Evolutionary conservation across 768 basidiomycete genomes (phyloP), one percentile per base, ranked within the genome.

Genomic region (Tephrocybe sp.): DNA sequence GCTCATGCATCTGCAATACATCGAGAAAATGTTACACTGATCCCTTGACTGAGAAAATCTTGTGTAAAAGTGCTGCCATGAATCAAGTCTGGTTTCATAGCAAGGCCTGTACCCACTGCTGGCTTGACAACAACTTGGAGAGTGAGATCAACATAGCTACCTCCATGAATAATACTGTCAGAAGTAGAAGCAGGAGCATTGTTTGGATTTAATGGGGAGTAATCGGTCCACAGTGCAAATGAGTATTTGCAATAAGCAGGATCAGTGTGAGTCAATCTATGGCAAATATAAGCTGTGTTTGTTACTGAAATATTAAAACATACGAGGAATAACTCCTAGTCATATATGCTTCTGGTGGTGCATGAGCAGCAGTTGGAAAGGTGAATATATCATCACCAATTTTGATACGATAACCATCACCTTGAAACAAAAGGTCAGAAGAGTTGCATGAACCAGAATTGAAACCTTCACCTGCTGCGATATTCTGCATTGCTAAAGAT

Each of bases 291-390:
- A 35, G 13, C 19, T 18, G 40, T 38, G 19, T n/a, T n/a, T 18
- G 37, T 15, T 45, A 30, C 16, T 21, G 38, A 37, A 32, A 40
- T 22, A 18, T 39, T 26, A 38, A 30, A 18, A 35, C 47, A 11
- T 48, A 48, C 16, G 27, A 36, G 19, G 40, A 27, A 39, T 48
- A 40, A 15, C 37, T 38, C 16, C 37, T 36, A 13, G 47, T 28
- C 19, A 48, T 16, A 32, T 48, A 48, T 12, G 24, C 47, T 15
- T 40, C 47, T 16, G 47, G 47, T 21, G 47, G 47, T 18, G 38
- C 47, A 11, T 38, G 37, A n/a, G n/a, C n/a, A n/a, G n/a, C n/a
- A n/a, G n/a, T n/a, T n/a, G n/a, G n/a, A n/a, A n/a, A n/a, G n/a
- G n/a, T n/a, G n/a, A n/a, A n/a, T n/a, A n/a, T n/a, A n/a, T n/a